Base-by-base conservation (phyloP, 225 moss, liverwort and hornwort genomes). In the Sphagnum tenellum region DNA sequence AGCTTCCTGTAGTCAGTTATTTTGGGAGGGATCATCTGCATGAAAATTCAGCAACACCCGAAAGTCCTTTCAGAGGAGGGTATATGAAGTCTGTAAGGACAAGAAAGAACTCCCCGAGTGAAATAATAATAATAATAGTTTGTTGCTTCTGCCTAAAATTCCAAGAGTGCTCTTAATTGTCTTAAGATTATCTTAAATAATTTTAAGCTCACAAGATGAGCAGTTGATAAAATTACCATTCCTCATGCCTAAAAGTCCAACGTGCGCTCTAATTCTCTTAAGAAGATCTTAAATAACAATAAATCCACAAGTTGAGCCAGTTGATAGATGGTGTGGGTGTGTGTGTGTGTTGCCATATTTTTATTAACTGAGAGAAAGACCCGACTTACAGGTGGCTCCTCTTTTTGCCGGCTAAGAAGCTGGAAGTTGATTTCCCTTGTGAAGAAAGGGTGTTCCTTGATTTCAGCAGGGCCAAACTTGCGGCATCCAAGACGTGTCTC, bases 401-500 rank as follows among this genome's bases (percentile, higher is more conserved):
- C 92, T 55, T 88, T 86, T 71, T 92, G 89, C 46, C 85, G 86
- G 5, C 84, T 78, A 45, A 95, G 88, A 56, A 95, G 88, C n/a
- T 95, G 91, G 52, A 95, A 95, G 64, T 91, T 91, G 14, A 95
- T 92, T 72, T 92, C 89, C 49, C 77, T 81, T 0, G 82, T 88
- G 66, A 95, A 95, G 78, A 95, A 95, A 49, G 84, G 82, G 64
- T 95, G 95, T 55, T 95, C 92, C 68, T 86, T 89, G 55, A 95
- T 79, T 73, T 89, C 92, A 47, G 60, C 64, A 56, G 81, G 66
- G 11, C 95, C 95, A 60, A 76, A 66, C 13, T 81, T 76, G 12
- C 89, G 92, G 68, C 79, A 82, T 5, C 95, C 95, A 3, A 95
- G 84, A 48, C 95, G 88, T 61, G 82, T 95, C 68, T 95, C 92